phyloP scores from a whole-genome alignment of 345 rosid genomes.

The Euphorbia tirucalli region DNA sequence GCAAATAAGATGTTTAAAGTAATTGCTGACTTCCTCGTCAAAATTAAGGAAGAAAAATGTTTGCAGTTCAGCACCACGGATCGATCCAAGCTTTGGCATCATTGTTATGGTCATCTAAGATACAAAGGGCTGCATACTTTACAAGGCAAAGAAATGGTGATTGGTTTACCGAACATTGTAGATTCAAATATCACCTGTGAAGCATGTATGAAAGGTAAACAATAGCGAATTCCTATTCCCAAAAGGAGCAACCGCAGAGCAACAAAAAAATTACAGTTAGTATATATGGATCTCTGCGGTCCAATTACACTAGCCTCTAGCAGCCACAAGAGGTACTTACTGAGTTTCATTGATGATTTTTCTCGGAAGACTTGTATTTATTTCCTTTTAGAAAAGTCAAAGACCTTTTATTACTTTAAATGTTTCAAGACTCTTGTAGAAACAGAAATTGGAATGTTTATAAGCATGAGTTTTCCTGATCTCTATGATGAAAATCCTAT shows the following conservation, averaged over 20 bases:
- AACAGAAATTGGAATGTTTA: neutral
- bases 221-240: neutral
- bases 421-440: neutral
- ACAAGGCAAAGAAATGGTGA: neutral
- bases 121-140: neutral
- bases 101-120: neutral
- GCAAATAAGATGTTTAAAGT: constrained; percentile 15
- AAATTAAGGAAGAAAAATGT: too few species aligned
- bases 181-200: too few species aligned
- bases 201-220: too few species aligned
- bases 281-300: constrained; percentile 3
- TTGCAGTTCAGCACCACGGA: too few species aligned
- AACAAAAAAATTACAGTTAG: neutral
- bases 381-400: neutral
- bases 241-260: constrained; percentile 7
- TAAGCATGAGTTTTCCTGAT: too few species aligned
- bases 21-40: too few species aligned
- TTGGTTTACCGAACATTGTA: too few species aligned
- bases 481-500: too few species aligned
- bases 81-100: constrained; percentile 11
- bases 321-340: constrained; percentile 1
- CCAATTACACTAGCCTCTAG: neutral
- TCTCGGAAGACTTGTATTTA: neutral
- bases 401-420: neutral
- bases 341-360: neutral